A percentile compares a stretch with the other conserved stretches of the same genome.
phyloP scores from a whole-genome alignment of 257 asterid species.

The Solanum phureja region DNA sequence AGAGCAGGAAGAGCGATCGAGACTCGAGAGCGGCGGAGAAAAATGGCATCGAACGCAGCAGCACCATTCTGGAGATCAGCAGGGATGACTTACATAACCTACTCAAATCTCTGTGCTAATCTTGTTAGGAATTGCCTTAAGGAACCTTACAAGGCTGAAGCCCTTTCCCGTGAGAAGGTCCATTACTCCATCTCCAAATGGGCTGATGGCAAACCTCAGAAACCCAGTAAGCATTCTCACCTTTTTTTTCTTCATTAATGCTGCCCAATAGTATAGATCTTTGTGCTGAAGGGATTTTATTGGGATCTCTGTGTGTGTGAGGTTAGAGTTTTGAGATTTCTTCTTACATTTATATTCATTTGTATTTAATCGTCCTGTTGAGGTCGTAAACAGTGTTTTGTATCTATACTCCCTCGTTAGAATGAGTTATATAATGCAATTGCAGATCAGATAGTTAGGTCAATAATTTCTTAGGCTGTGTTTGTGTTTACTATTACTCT shows the following conservation, averaged over 20 bases:
- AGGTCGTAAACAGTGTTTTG: background rate
- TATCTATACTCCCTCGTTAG: background rate
- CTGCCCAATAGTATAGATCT: background rate
- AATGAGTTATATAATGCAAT: background rate
- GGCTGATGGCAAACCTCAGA: background rate
- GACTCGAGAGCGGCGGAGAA: conserved; percentile 3
- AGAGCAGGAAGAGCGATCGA: background rate
- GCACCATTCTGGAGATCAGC: conserved; percentile 47
- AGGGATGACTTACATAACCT: conserved; percentile 87
- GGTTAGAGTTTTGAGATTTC: background rate
- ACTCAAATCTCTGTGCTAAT: conserved; percentile 72
- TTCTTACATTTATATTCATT: background rate
- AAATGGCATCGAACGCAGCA: conserved; percentile 59
- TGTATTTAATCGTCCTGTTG: background rate
- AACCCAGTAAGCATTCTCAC: background rate
- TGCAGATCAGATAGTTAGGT: background rate
- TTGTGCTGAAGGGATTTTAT: background rate
- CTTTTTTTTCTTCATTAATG: background rate
- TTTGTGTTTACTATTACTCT: background rate
- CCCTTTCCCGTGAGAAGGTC: conserved; percentile 1
- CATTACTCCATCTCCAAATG: conserved; percentile 3
- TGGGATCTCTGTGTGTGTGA: background rate
- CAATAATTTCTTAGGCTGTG: background rate
- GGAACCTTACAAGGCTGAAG: conserved; percentile 4
- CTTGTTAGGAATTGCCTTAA: conserved; percentile 45